These are phyloP conservation scores for Hortaea sp. DNA, from an alignment of 2,329 filamentous ascomycete genomes.

Conservation along the genomic window DNA sequence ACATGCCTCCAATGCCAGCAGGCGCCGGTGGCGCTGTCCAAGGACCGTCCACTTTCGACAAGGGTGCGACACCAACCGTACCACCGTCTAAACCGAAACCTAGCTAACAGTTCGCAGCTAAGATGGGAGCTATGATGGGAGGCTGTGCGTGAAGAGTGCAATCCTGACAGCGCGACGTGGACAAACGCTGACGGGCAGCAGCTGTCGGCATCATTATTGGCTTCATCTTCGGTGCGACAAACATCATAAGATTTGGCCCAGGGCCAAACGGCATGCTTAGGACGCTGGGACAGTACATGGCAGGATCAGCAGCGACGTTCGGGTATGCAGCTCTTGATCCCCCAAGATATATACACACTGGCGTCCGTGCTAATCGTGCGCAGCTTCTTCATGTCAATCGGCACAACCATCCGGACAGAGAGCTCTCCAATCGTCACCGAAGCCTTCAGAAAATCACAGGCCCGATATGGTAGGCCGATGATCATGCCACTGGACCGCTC, in stretches of 20 bases:
- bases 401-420: slow-evolving; percentile 90
- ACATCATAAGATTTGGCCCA: slow-evolving; percentile 90
- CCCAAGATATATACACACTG: too few species aligned
- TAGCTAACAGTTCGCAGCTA: slow-evolving; percentile 49
- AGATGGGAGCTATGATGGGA: slow-evolving; percentile 98
- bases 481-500: slow-evolving; percentile 40
- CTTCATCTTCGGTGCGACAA: slow-evolving; percentile 87
- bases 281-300: slow-evolving; percentile 93
- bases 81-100: background rate
- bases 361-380: slow-evolving; percentile 10
- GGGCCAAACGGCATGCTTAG: slow-evolving; percentile 89
- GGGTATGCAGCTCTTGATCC: slow-evolving; percentile 49
- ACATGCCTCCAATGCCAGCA: slow-evolving; percentile 23
- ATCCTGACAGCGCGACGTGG: background rate
- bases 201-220: slow-evolving; percentile 94
- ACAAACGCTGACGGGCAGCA: slow-evolving; percentile 28
- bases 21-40: slow-evolving; percentile 16
- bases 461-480: slow-evolving; percentile 53
- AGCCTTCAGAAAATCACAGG: slow-evolving; percentile 63
- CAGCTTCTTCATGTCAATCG: slow-evolving; percentile 97
- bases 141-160: slow-evolving; percentile 59
- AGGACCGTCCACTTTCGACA: slow-evolving; percentile 61
- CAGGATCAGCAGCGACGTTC: slow-evolving; percentile 88
- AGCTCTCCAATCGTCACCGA: slow-evolving; percentile 65
- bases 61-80: slow-evolving; percentile 42